These are phyloP conservation scores for Geoglossum cookeanum DNA, from an alignment of 2,329 filamentous ascomycete species.

Conservation along the genomic window DNA sequence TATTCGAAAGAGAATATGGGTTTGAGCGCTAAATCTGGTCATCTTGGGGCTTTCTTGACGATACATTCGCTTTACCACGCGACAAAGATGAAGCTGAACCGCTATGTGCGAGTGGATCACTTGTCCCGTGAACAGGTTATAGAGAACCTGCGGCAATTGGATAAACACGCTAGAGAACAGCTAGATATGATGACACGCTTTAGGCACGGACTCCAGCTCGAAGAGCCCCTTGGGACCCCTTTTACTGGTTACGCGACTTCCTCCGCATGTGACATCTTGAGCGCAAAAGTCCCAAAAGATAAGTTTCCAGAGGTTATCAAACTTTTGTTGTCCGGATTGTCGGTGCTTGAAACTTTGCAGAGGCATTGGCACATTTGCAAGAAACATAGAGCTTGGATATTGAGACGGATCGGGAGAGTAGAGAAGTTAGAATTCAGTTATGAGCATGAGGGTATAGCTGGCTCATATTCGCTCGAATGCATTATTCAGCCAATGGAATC, in stretches of 20 bases:
- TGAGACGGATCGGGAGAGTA: neutral
- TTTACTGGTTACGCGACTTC: neutral
- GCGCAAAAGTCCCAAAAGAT: neutral
- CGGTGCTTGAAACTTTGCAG: neutral
- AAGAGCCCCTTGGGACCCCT: neutral
- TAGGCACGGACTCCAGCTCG: neutral
- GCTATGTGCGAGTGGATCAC: slow-evolving; percentile 28
- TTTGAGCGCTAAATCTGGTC: slow-evolving; percentile 31
- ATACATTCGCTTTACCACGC: slow-evolving; percentile 50
- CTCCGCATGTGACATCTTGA: neutral
- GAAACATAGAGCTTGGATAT: neutral
- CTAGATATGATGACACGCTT: neutral
- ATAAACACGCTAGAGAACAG: slow-evolving; percentile 1
- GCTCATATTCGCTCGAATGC: neutral
- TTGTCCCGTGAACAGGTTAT: neutral
- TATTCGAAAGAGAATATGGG: slow-evolving; percentile 40
- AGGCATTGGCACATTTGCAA: neutral
- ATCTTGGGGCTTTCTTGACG: slow-evolving; percentile 39
- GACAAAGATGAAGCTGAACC: slow-evolving; percentile 43
- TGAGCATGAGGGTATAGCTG: neutral
- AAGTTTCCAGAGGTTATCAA: neutral
- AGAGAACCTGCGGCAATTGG: neutral
- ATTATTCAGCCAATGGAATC: neutral
- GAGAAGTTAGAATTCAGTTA: neutral
- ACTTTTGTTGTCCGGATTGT: neutral